Evolutionary conservation across 2,329 filamentous ascomycete genomes (phyloP).

Genomic region (Fusarium xylarioides): DNA sequence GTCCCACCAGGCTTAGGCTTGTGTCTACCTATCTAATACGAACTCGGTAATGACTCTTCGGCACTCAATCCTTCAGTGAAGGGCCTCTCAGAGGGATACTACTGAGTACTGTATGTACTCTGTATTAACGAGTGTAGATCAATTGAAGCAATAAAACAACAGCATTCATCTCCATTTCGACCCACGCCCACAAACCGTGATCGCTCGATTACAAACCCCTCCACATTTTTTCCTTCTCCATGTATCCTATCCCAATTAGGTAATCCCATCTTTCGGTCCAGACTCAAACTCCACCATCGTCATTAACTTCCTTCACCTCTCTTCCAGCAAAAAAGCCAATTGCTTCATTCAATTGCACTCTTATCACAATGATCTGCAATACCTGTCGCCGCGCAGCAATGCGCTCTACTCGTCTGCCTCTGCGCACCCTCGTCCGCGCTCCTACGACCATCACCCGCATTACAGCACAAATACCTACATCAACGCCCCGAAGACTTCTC

Average conservation of each 20-base stretch:
- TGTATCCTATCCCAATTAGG: constrained; percentile 17
- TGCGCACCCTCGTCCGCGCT: constrained; percentile 19
- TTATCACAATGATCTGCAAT: constrained; percentile 37
- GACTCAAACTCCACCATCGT: constrained; percentile 18
- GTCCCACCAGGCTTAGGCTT: constrained; percentile 4
- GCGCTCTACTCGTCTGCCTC: constrained; percentile 27
- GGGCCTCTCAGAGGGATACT: neutral
- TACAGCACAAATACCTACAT: constrained; percentile 1
- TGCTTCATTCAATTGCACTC: neutral
- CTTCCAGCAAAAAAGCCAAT: neutral
- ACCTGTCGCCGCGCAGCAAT: constrained; percentile 40
- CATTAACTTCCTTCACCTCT: neutral
- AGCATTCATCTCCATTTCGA: neutral
- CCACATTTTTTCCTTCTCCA: constrained; percentile 26
- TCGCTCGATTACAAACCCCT: constrained; percentile 37
- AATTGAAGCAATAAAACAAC: neutral
- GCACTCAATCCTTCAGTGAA: neutral
- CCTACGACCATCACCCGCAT: constrained; percentile 8
- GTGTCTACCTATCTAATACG: constrained; percentile 1
- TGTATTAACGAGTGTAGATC: neutral
- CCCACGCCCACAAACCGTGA: constrained; percentile 21
- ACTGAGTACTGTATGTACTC: neutral
- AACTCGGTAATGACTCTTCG: neutral
- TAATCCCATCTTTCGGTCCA: constrained; percentile 5
- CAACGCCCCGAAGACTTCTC: constrained; percentile 14